phyloP scores from a whole-genome alignment of 805 yeast species.

The Ogataea salicorniae region DNA sequence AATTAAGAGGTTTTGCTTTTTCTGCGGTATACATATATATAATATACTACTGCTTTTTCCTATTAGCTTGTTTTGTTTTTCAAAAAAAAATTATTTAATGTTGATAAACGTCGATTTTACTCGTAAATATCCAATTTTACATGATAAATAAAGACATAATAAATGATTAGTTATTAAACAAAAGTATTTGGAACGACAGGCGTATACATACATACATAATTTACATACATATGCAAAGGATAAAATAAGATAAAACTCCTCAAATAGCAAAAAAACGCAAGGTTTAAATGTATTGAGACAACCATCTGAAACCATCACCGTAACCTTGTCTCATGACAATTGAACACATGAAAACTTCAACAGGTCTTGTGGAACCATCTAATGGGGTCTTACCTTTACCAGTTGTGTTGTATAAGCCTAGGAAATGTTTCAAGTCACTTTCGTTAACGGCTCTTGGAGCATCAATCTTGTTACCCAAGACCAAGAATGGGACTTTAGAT shows the following conservation, averaged over 20 bases:
- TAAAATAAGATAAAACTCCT: neutral
- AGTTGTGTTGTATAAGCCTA: conserved; percentile 84
- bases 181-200: too few relatives aligned
- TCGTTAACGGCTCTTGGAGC: conserved; percentile 92
- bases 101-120: too few relatives aligned
- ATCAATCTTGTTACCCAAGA: conserved; percentile 96
- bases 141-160: too few relatives aligned
- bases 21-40: neutral
- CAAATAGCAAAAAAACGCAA: neutral
- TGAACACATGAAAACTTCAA: conserved; percentile 95
- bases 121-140: too few relatives aligned
- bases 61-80: too few relatives aligned
- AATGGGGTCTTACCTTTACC: conserved; percentile 76
- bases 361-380: conserved; percentile 65
- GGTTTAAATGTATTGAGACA: conserved; percentile 82
- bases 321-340: conserved; percentile 98
- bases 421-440: conserved; percentile 84
- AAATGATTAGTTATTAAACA: too few relatives aligned
- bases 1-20: neutral
- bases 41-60: neutral
- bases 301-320: conserved; percentile 98
- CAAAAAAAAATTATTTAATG: too few relatives aligned
- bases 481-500: conserved; percentile 80
- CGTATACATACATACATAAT: too few relatives aligned
- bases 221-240: neutral